phyloP scores from a whole-genome alignment of 2,329 filamentous ascomycete species.

The Plectosphaerella plurivora region DNA sequence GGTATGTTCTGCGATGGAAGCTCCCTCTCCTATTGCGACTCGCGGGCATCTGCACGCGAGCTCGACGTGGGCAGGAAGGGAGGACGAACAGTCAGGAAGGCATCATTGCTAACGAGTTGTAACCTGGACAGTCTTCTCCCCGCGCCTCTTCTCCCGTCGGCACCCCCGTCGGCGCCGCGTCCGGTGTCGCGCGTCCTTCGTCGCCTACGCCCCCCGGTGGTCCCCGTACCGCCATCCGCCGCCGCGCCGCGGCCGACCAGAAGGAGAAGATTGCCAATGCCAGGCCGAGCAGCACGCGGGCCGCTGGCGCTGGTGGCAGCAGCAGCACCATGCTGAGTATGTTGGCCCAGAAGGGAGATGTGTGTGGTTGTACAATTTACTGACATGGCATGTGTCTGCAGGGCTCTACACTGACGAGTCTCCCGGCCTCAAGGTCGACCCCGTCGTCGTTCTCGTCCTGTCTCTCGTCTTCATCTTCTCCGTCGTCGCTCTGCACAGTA shows the following conservation, averaged over 20 bases:
- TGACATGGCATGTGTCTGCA: slow-evolving; percentile 30
- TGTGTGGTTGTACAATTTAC: not conserved
- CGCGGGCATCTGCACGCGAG: not conserved
- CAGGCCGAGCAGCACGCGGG: slow-evolving; percentile 84
- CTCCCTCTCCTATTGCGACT: no score
- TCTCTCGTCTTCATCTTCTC: slow-evolving; percentile 98
- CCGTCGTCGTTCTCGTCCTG: slow-evolving; percentile 92
- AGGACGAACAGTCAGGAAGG: not conserved
- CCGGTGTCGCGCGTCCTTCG: slow-evolving; percentile 71
- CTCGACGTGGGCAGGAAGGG: no score
- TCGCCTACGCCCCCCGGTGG: slow-evolving; percentile 90
- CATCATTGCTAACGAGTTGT: not conserved
- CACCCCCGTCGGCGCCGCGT: slow-evolving; percentile 51
- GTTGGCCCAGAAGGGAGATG: slow-evolving; percentile 3
- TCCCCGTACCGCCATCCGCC: slow-evolving; percentile 89
- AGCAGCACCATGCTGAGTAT: slow-evolving; percentile 96
- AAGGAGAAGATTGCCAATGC: slow-evolving; percentile 96
- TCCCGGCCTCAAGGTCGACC: slow-evolving; percentile 94
- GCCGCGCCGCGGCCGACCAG: slow-evolving; percentile 92
- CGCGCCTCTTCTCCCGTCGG: slow-evolving; percentile 56
- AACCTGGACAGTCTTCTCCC: slow-evolving; percentile 46
- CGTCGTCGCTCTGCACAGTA: slow-evolving; percentile 96
- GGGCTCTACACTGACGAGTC: slow-evolving; percentile 98
- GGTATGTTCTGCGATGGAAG: not conserved
- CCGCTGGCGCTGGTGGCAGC: slow-evolving; percentile 91